Evolutionary conservation across 768 basidiomycete genomes (phyloP), one percentile per base, ranked within the genome.

Genomic region (Cystobasidiopsis lactophilus): DNA sequence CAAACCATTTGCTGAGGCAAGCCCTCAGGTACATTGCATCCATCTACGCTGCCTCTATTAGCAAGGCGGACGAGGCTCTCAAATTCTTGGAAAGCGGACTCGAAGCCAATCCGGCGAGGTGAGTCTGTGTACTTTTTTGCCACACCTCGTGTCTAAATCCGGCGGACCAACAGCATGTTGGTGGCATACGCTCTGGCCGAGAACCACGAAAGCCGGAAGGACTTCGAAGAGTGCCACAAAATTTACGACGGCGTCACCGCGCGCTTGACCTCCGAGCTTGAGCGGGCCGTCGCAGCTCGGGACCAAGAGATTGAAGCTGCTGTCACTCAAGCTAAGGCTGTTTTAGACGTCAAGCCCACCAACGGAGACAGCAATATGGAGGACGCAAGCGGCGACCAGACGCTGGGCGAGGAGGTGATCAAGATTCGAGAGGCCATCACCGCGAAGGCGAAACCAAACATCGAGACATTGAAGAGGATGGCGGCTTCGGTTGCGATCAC

Each of bases 161-260:
- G 44, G 16, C 7, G 2, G 0, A 35, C 7, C 7, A 35, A 35
- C 57, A 93, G 89, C 63, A 85, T 82, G 65, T 72, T 93, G 3
- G 72, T 98, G n/a, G 83, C 79, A 39, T 95, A 85, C 65, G 82
- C 88, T 4, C 81, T 80, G 56, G 78, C 78, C 35, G 91, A 96
- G 62, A 66, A 70, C 19, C 71, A 77, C 57, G 82, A 80, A 70
- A 68, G 63, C 62, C 74, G 69, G 67, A 78, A 74, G 63, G 71
- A 85, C 50, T 69, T 74, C 51, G 65, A 74, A 0, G 79, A 79
- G 39, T 80, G 82, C 35, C 82, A 85, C 61, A 64, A 70, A 21
- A 70, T 74, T 0, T 96, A 77, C 65, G 78, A 79, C 40, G 75
- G 73, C 57, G 78, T 95, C 65, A 70, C 91, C 39, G 71, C 70